These are phyloP conservation scores for Hericium coralloides DNA, from an alignment of 768 basidiomycete genomes.

Conservation along the genomic window DNA sequence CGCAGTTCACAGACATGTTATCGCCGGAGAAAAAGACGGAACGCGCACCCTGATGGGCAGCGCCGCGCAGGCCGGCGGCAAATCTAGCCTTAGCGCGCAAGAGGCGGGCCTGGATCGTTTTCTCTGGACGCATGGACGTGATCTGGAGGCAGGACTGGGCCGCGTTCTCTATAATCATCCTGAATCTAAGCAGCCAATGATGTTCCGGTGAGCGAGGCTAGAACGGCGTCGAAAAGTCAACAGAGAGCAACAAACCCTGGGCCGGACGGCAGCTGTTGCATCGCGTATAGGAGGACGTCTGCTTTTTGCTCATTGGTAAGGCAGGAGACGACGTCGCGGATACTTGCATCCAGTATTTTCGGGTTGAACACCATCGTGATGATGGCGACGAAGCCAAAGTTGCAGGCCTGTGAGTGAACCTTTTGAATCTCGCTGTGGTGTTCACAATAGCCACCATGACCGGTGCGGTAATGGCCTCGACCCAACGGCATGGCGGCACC, in stretches of 20 bases:
- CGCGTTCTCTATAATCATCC: conserved; percentile 63
- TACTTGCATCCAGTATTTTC: conserved; percentile 68
- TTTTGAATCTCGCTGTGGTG: too few species aligned
- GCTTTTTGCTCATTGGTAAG: conserved; percentile 60
- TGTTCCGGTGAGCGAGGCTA: conserved; percentile 1
- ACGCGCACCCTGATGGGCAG: conserved; percentile 53
- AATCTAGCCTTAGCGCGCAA: conserved; percentile 59
- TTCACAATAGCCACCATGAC: too few species aligned
- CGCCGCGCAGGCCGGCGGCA: conserved; percentile 47
- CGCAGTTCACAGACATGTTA: not conserved
- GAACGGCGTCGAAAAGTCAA: not conserved
- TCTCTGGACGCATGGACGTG: conserved; percentile 39
- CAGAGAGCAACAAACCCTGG: conserved; percentile 34
- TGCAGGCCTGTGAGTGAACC: too few species aligned
- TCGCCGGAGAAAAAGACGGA: conserved; percentile 13
- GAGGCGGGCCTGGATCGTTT: conserved; percentile 50
- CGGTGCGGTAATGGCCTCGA: too few species aligned
- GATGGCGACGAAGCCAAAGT: too few species aligned
- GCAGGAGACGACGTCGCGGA: conserved; percentile 53
- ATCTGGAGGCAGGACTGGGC: conserved; percentile 32
- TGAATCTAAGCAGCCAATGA: conserved; percentile 30
- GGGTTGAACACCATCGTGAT: conserved; percentile 48
- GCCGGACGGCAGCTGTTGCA: conserved; percentile 69
- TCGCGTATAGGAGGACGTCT: conserved; percentile 68
- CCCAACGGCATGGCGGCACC: too few species aligned